These are phyloP conservation scores for Calonectria naviculata DNA, from an alignment of 2,329 filamentous ascomycete species.

Conservation along the genomic window DNA sequence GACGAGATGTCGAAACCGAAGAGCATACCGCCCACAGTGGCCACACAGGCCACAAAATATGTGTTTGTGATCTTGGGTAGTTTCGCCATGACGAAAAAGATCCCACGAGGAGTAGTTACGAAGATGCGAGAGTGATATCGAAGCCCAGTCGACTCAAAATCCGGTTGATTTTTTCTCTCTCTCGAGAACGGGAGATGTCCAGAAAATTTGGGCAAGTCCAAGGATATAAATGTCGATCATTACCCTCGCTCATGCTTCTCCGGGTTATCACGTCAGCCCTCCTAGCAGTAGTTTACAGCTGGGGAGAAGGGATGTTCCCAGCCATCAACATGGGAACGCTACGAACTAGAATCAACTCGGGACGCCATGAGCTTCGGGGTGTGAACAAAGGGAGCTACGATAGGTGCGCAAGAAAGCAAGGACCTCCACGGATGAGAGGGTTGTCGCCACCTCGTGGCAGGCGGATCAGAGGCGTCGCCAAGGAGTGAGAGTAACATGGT, in stretches of 20 bases:
- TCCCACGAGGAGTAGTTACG: background rate
- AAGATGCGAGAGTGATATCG: background rate
- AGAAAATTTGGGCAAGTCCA: too few species aligned
- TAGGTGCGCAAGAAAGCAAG: background rate
- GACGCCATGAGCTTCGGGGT: background rate
- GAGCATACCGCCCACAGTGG: slow-evolving; percentile 17
- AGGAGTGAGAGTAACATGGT: background rate
- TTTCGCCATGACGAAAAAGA: background rate
- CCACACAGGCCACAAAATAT: background rate
- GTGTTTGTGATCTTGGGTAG: background rate
- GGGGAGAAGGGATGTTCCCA: background rate
- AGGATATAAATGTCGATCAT: background rate
- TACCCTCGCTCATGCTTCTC: background rate
- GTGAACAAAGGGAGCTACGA: background rate
- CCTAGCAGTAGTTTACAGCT: background rate
- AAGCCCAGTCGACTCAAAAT: background rate
- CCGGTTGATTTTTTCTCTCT: background rate
- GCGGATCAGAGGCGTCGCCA: background rate
- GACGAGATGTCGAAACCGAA: slow-evolving; percentile 23
- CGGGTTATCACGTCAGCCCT: background rate
- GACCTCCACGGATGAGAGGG: background rate
- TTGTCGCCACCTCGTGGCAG: background rate
- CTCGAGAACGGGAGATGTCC: background rate
- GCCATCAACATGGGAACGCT: background rate
- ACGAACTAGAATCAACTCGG: background rate